phyloP scores from a whole-genome alignment of 345 rosid genomes.

The Eutrema japonicum region DNA sequence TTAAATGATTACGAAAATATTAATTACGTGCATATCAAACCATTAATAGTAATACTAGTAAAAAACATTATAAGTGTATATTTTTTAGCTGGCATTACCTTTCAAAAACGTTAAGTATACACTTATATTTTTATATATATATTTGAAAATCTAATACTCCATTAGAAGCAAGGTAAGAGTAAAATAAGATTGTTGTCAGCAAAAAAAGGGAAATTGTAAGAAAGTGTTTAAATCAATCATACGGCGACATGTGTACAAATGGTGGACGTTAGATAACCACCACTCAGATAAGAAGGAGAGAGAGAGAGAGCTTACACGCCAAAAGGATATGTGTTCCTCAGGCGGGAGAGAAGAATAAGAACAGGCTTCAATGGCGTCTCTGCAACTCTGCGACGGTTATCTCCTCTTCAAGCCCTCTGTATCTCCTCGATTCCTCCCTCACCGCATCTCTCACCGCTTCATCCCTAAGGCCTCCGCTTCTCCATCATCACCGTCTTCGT shows the following conservation, averaged over 20 bases:
- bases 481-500: conserved; percentile 17
- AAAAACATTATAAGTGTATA: too few species aligned
- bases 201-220: neutral
- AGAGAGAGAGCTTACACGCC: conserved; percentile 15
- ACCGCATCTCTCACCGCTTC: conserved; percentile 43
- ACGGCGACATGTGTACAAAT: neutral
- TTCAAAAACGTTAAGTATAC: too few species aligned
- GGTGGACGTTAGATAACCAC: conserved; percentile 42
- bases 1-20: too few species aligned
- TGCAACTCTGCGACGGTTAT: conserved; percentile 47
- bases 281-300: conserved; percentile 40
- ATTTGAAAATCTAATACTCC: too few species aligned
- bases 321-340: conserved; percentile 25
- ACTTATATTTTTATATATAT: too few species aligned
- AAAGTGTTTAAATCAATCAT: neutral
- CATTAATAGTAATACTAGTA: too few species aligned
- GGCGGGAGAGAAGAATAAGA: conserved; percentile 29
- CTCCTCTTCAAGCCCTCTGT: conserved; percentile 46
- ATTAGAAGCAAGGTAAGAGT: too few species aligned
- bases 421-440: conserved; percentile 42
- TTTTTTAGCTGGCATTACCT: too few species aligned
- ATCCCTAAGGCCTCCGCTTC: conserved; percentile 48
- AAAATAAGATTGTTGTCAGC: neutral
- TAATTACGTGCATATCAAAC: too few species aligned
- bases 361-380: conserved; percentile 47